Evolutionary conservation across 768 basidiomycete genomes (phyloP).

Genomic region (Austroboletus festivus): DNA sequence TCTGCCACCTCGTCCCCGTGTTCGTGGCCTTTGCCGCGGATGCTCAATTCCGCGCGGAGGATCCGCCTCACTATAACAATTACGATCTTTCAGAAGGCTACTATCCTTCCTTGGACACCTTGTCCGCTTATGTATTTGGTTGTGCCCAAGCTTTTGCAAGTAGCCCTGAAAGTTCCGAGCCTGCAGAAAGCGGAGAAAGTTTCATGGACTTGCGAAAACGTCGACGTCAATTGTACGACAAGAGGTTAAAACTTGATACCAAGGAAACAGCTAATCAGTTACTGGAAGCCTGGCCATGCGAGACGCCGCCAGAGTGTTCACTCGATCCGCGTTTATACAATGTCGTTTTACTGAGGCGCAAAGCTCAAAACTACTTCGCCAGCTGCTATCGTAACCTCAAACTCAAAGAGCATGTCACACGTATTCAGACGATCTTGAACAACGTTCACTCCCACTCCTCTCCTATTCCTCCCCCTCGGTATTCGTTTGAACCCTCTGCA

Average conservation of each 20-base stretch:
- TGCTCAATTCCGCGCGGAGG: not conserved
- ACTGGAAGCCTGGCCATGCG: conserved; percentile 11
- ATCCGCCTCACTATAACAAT: conserved; percentile 13
- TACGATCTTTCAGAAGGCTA: conserved; percentile 11
- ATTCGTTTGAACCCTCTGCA: not conserved
- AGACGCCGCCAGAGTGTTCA: conserved; percentile 1
- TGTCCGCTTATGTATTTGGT: not conserved
- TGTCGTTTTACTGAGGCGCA: not conserved
- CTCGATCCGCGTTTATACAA: conserved; percentile 2
- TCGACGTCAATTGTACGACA: conserved; percentile 1
- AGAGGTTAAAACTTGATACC: conserved; percentile 1
- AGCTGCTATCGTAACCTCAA: conserved; percentile 12
- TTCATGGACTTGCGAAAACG: not conserved
- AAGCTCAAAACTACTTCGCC: conserved; percentile 1
- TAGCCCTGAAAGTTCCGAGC: conserved; percentile 8
- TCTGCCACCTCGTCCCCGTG: conserved; percentile 19
- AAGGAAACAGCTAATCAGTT: conserved; percentile 1
- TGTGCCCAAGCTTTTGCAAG: not conserved
- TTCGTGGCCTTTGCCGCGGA: conserved; percentile 29
- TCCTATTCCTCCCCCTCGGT: not conserved
- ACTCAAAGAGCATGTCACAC: conserved; percentile 5
- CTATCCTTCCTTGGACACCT: not conserved
- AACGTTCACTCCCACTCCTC: not conserved
- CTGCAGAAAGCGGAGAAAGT: not conserved
- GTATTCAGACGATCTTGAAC: conserved; percentile 5